Evolutionary conservation across 2,329 filamentous ascomycete species (phyloP).

Genomic region (Didymella pinodella): DNA sequence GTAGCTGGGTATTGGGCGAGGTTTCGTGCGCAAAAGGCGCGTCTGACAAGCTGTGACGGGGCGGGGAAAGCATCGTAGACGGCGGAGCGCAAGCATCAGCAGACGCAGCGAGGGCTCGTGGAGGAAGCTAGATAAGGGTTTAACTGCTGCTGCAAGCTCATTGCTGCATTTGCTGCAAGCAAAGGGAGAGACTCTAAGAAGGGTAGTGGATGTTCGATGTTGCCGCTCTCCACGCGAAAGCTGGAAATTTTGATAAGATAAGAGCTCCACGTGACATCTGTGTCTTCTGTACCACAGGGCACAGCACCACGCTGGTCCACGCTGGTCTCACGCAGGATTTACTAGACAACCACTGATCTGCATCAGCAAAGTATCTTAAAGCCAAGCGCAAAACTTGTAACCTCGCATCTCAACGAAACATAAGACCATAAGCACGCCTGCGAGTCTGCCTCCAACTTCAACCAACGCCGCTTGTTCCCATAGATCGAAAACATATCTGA

Average conservation of each 20-base stretch:
- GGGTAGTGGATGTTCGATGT: background rate
- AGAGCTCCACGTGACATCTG: constrained; percentile 5
- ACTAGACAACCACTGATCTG: background rate
- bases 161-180: constrained; percentile 5
- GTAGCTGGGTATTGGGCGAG: constrained; percentile 33
- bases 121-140: background rate
- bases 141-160: background rate
- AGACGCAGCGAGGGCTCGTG: constrained; percentile 5
- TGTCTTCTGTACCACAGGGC: no score
- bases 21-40: constrained; percentile 38
- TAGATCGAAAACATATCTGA: background rate
- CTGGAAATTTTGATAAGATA: constrained; percentile 6
- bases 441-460: background rate
- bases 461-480: background rate
- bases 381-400: background rate
- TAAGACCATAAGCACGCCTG: background rate
- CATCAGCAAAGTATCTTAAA: background rate
- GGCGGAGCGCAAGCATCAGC: constrained; percentile 39
- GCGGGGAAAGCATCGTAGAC: constrained; percentile 33
- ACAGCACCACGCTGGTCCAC: no score
- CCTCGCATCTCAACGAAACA: background rate
- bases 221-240: constrained; percentile 1
- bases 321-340: background rate
- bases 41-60: constrained; percentile 25
- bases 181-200: background rate